Conservation (phyloP, 1,139 yeast species). For the Kodamaea sp. region DNA sequence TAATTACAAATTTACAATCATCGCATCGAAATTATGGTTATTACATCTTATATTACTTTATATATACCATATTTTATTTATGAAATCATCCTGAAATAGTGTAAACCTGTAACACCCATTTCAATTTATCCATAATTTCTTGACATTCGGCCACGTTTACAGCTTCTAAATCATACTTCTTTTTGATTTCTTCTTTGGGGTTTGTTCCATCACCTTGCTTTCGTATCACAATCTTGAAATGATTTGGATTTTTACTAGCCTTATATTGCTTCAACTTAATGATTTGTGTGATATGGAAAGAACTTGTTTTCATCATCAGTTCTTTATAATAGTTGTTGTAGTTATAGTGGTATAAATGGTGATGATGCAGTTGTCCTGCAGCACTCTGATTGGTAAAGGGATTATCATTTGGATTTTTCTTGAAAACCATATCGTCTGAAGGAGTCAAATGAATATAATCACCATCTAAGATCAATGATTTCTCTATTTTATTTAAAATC, state of each 20-base stretch:
- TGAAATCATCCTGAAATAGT: slow-evolving; percentile 18
- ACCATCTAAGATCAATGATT: slow-evolving; percentile 86
- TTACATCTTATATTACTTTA: slow-evolving; percentile 2
- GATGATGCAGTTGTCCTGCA: slow-evolving; percentile 18
- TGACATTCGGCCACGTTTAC: slow-evolving; percentile 55
- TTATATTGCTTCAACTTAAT: slow-evolving; percentile 71
- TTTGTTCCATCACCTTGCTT: slow-evolving; percentile 50
- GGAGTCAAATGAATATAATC: slow-evolving; percentile 90
- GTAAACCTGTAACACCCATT: slow-evolving; percentile 51
- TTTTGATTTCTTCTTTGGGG: slow-evolving; percentile 35
- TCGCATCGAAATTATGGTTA: too few species aligned
- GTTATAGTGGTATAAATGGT: slow-evolving; percentile 54
- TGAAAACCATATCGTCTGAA: slow-evolving; percentile 51
- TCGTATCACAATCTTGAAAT: slow-evolving; percentile 78
- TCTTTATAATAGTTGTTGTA: slow-evolving; percentile 39
- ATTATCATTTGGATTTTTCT: slow-evolving; percentile 46
- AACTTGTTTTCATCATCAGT: slow-evolving; percentile 69
- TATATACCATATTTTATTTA: background rate
- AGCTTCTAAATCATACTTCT: slow-evolving; percentile 87
- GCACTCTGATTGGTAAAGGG: slow-evolving; percentile 20
- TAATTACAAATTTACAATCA: too few species aligned
- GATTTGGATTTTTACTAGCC: slow-evolving; percentile 60
- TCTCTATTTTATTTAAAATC: slow-evolving; percentile 75
- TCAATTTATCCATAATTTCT: slow-evolving; percentile 70
- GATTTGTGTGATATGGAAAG: slow-evolving; percentile 83